Conservation (phyloP, 2,329 filamentous ascomycete species). For the Cercospora berteroae region DNA sequence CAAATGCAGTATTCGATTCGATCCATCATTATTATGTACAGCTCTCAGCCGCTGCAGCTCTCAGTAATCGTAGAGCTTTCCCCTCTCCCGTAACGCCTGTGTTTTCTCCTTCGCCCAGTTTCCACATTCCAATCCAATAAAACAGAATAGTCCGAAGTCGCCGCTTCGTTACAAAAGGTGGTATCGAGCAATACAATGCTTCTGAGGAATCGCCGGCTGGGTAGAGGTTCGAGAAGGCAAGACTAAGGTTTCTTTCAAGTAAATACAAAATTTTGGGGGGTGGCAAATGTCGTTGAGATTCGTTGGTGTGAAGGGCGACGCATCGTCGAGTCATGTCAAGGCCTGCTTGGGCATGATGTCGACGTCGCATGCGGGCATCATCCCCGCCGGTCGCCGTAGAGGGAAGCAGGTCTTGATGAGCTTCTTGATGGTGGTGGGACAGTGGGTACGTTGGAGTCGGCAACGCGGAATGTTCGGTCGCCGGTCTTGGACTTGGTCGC, state of each 20-base stretch:
- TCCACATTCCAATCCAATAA: neutral
- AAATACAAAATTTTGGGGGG: neutral
- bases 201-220: neutral
- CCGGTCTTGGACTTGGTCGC: conserved; percentile 34
- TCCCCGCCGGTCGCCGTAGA: conserved; percentile 30
- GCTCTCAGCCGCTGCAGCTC: neutral
- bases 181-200: neutral
- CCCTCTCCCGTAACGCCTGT: neutral
- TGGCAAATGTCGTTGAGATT: neutral
- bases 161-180: neutral
- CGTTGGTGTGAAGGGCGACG: neutral
- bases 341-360: conserved; percentile 17
- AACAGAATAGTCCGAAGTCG: neutral
- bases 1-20: neutral
- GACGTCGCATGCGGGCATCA: neutral
- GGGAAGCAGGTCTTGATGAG: conserved; percentile 31
- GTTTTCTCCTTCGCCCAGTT: neutral
- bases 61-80: neutral
- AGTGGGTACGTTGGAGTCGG: conserved; percentile 31
- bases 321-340: conserved; percentile 12
- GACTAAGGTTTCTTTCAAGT: neutral
- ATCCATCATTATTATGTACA: neutral
- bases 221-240: neutral
- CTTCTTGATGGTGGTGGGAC: conserved; percentile 36
- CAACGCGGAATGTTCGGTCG: conserved; percentile 33